Percentiles rank a stretch among this genome's conserved stretches.
phyloP scores from a whole-genome alignment of 2,329 filamentous ascomycete genomes.

The Botrytis porri region DNA sequence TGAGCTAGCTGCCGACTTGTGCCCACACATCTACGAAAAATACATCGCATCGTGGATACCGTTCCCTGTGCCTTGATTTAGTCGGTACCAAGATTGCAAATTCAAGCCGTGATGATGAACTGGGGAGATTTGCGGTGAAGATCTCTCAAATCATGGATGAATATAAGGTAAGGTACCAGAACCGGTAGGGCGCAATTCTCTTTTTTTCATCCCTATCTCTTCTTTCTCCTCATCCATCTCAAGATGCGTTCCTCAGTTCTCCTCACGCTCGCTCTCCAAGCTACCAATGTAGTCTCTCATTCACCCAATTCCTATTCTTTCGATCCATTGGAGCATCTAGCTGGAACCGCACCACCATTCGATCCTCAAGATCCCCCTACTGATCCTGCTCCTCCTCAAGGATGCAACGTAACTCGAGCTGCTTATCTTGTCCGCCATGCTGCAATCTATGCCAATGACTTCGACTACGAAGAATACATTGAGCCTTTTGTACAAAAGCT shows the following conservation, averaged over 20 bases:
- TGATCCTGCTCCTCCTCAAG: conserved; percentile 47
- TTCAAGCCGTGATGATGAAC: background rate
- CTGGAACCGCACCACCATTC: conserved; percentile 50
- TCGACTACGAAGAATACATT: conserved; percentile 51
- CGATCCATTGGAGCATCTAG: conserved; percentile 48
- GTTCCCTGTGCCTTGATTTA: conserved; percentile 15
- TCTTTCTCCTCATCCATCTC: background rate
- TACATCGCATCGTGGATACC: background rate
- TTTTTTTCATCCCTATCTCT: background rate
- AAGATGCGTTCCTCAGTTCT: conserved; percentile 17
- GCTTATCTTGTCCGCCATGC: conserved; percentile 50
- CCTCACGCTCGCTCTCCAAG: conserved; percentile 13
- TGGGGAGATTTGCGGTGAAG: background rate
- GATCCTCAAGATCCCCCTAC: conserved; percentile 47
- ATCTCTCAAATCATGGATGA: conserved; percentile 3
- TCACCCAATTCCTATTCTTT: conserved; percentile 41
- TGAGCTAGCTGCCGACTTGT: background rate
- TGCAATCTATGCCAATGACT: conserved; percentile 51
- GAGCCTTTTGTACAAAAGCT: conserved; percentile 51
- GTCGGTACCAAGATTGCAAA: background rate
- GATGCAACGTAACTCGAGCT: conserved; percentile 49
- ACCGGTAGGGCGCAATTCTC: conserved; percentile 3
- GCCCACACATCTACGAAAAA: background rate
- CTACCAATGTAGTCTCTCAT: conserved; percentile 19
- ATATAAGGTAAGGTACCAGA: conserved; percentile 11